Percentiles rank a stretch among this genome's conserved stretches.
Conservation (phyloP, 2,329 filamentous ascomycete species). For the Penicillium sp. region DNA sequence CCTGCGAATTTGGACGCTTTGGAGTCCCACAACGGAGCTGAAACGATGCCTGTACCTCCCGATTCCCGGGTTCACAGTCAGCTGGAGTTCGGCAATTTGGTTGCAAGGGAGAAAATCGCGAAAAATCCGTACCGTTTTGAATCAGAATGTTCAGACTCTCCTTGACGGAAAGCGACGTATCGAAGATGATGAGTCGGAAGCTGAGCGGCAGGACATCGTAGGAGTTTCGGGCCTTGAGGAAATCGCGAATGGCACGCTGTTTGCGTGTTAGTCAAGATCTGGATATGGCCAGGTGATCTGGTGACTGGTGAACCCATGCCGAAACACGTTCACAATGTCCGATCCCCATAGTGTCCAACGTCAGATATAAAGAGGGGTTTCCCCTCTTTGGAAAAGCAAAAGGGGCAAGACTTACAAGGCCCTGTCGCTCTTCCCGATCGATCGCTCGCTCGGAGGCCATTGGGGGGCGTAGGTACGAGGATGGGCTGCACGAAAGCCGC, state of each 20-base stretch:
- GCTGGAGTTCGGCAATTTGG: constrained; percentile 5
- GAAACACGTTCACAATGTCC: constrained; percentile 9
- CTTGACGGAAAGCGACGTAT: constrained; percentile 91
- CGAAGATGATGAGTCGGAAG: constrained; percentile 92
- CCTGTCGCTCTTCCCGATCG: constrained; percentile 49
- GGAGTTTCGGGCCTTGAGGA: constrained; percentile 91
- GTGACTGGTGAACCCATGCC: constrained; percentile 5
- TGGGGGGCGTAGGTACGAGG: constrained; percentile 47
- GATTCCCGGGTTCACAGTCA: constrained; percentile 18
- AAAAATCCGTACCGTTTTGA: constrained; percentile 71
- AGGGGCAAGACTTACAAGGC: constrained; percentile 40
- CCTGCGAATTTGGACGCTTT: constrained; percentile 89
- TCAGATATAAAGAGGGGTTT: neutral
- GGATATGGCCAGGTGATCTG: constrained; percentile 9
- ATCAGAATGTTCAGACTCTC: constrained; percentile 94
- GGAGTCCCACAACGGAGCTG: constrained; percentile 95
- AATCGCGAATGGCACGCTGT: constrained; percentile 87
- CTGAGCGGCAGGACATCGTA: constrained; percentile 97
- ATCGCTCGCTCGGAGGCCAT: constrained; percentile 46
- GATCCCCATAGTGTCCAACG: constrained; percentile 1
- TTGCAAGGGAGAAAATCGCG: neutral
- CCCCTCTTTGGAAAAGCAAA: constrained; percentile 9
- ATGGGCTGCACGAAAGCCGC: constrained; percentile 49
- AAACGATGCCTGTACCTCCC: constrained; percentile 75
- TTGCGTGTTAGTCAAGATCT: constrained; percentile 28